Evolutionary conservation across 2,329 filamentous ascomycete genomes (phyloP).

Genomic region (Coniochaeta pulveracea): DNA sequence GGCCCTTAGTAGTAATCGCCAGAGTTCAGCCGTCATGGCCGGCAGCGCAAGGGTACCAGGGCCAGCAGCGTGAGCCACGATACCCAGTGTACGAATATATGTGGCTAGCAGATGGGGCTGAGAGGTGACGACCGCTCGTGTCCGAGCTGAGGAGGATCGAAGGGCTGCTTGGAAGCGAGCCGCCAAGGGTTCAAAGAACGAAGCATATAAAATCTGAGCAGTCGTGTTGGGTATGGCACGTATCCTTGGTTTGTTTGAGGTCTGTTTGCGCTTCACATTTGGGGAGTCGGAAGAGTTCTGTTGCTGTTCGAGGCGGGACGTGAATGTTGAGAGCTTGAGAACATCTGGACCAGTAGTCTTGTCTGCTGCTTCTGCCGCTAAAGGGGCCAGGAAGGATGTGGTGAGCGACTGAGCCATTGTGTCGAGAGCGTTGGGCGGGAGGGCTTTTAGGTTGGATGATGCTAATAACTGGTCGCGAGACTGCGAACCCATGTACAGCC

Average conservation of each 20-base stretch:
- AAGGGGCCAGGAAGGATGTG: slow-evolving; percentile 63
- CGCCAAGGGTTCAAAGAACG: slow-evolving; percentile 80
- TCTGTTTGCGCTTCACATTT: slow-evolving; percentile 16
- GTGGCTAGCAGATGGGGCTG: slow-evolving; percentile 66
- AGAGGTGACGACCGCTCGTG: slow-evolving; percentile 42
- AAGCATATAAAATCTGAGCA: slow-evolving; percentile 59
- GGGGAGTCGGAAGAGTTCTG: slow-evolving; percentile 2
- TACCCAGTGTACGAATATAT: slow-evolving; percentile 75
- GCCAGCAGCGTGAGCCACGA: slow-evolving; percentile 74
- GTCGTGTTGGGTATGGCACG: slow-evolving; percentile 65
- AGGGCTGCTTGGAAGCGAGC: slow-evolving; percentile 64
- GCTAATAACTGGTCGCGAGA: slow-evolving; percentile 11
- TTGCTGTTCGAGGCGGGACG: slow-evolving; percentile 51
- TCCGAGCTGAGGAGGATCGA: slow-evolving; percentile 23
- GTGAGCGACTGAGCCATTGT: slow-evolving; percentile 57
- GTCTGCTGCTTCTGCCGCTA: slow-evolving; percentile 75
- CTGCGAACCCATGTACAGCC: slow-evolving; percentile 44
- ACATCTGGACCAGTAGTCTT: slow-evolving; percentile 66
- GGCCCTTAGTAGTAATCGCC: slow-evolving; percentile 59
- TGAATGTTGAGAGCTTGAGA: slow-evolving; percentile 85
- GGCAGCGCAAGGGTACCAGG: slow-evolving; percentile 66
- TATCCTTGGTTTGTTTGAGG: slow-evolving; percentile 21
- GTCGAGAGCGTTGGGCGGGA: slow-evolving; percentile 51
- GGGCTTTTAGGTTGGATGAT: slow-evolving; percentile 31
- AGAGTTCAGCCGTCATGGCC: slow-evolving; percentile 74